A percentile compares a stretch with the other conserved stretches of the same genome.
phyloP scores from a whole-genome alignment of 495 filamentous ascomycete species.

The Aspergillus indologenus region DNA sequence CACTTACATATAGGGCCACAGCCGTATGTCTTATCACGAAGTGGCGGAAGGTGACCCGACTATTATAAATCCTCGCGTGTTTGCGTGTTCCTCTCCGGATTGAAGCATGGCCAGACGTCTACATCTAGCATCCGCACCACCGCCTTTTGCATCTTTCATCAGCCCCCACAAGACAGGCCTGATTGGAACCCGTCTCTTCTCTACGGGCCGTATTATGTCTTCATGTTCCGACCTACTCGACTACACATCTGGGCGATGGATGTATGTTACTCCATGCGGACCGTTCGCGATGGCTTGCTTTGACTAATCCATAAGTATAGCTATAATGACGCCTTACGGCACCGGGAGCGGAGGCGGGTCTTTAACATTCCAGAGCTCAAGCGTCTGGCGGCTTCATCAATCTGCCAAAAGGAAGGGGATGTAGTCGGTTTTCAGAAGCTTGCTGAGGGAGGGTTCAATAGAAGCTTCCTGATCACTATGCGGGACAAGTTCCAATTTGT shows the following conservation, averaged over 20 bases:
- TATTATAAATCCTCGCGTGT: too few relatives aligned
- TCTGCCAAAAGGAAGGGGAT: background rate
- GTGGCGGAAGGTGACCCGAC: too few relatives aligned
- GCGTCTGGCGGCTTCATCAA: background rate
- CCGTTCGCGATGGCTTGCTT: background rate
- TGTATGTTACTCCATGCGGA: background rate
- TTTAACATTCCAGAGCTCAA: background rate
- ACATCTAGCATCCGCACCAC: too few relatives aligned
- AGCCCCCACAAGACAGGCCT: too few relatives aligned
- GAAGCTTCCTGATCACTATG: slow-evolving; percentile 26
- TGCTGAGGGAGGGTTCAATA: slow-evolving; percentile 35
- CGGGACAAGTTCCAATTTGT: slow-evolving; percentile 27
- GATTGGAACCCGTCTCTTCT: too few relatives aligned
- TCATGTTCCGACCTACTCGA: background rate
- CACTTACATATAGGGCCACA: too few relatives aligned
- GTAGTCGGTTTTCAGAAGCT: slow-evolving; percentile 18
- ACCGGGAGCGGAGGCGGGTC: background rate
- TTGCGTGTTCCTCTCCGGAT: too few relatives aligned
- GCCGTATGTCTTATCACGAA: too few relatives aligned
- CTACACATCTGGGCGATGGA: background rate
- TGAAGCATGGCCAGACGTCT: too few relatives aligned
- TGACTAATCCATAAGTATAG: background rate
- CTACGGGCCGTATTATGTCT: too few relatives aligned
- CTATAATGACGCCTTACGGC: background rate
- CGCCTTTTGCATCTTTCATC: too few relatives aligned